These are phyloP conservation scores for Prosopis cineraria DNA, from an alignment of 306 rosid species.

Conservation along the genomic window DNA sequence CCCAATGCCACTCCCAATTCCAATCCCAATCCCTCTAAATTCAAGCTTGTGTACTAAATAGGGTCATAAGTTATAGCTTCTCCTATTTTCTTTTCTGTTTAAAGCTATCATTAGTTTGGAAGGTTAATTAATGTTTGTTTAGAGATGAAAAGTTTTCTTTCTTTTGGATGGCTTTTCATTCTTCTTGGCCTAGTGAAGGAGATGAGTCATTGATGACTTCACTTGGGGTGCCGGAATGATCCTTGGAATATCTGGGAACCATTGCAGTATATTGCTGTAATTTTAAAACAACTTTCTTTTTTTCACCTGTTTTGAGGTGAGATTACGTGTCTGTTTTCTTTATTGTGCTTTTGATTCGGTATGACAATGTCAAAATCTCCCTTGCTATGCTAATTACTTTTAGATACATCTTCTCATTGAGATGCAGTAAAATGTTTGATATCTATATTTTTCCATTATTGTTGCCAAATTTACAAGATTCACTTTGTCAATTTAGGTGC, in stretches of 20 bases:
- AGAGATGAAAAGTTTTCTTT: not conserved
- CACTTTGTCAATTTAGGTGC: slow-evolving; percentile 61
- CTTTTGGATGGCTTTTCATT: not conserved
- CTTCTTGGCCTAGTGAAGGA: not conserved
- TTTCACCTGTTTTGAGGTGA: not conserved
- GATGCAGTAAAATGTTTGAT: not conserved
- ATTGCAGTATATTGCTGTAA: not conserved
- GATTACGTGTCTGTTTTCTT: not conserved
- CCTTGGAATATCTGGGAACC: not conserved
- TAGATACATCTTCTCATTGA: slow-evolving; percentile 1
- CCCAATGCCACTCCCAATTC: too few relatives aligned
- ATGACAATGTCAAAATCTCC: not conserved
- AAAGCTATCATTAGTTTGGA: not conserved
- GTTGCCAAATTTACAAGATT: slow-evolving; percentile 25
- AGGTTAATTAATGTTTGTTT: not conserved
- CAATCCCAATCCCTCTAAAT: too few relatives aligned
- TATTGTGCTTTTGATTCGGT: slow-evolving; percentile 9
- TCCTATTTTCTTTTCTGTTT: not conserved
- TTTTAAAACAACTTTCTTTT: not conserved
- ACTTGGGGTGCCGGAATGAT: not conserved
- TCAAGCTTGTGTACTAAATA: too few relatives aligned
- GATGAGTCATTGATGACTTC: not conserved
- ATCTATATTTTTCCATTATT: not conserved
- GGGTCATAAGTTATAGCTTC: not conserved
- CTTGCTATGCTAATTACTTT: not conserved